phyloP scores from a whole-genome alignment of 176 grass and related monocot genomes.

The Zoysia pacifica region DNA sequence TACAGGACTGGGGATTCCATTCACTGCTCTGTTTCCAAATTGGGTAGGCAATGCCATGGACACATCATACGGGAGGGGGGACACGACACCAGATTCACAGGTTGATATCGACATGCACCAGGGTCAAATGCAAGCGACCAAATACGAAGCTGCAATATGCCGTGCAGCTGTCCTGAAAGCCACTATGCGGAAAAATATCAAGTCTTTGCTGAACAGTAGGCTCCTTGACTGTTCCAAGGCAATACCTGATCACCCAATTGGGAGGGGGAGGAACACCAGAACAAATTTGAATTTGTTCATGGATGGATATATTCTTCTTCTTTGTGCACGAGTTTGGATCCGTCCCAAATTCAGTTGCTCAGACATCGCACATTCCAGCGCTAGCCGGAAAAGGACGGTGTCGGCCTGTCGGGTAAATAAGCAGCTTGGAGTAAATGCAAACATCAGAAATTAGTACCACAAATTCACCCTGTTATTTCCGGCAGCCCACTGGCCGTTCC shows the following conservation, averaged over 20 bases:
- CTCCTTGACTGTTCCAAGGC: not conserved
- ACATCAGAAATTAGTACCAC: not conserved
- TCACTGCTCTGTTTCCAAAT: not conserved
- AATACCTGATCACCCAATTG: not conserved
- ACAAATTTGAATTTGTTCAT: not conserved
- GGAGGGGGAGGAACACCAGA: no score
- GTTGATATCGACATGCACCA: slow-evolving; percentile 1
- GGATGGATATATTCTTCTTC: not conserved
- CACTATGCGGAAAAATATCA: not conserved
- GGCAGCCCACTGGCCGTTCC: no score
- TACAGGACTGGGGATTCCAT: not conserved
- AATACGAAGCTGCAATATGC: slow-evolving; percentile 5
- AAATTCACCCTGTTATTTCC: not conserved
- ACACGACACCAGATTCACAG: not conserved
- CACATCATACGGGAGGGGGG: not conserved
- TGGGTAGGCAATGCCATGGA: not conserved
- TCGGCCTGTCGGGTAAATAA: no score
- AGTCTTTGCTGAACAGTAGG: not conserved
- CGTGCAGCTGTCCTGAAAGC: slow-evolving; percentile 8
- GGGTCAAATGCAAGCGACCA: not conserved
- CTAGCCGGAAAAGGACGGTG: not conserved
- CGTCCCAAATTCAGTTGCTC: not conserved
- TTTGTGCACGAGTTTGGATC: not conserved
- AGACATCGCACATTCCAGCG: not conserved
- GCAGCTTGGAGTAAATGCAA: not conserved